Percentiles rank a stretch among this genome's conserved stretches.
Conservation (phyloP, 2,329 filamentous ascomycete species). For the Ophiocordyceps camponoti-rufipedis region DNA sequence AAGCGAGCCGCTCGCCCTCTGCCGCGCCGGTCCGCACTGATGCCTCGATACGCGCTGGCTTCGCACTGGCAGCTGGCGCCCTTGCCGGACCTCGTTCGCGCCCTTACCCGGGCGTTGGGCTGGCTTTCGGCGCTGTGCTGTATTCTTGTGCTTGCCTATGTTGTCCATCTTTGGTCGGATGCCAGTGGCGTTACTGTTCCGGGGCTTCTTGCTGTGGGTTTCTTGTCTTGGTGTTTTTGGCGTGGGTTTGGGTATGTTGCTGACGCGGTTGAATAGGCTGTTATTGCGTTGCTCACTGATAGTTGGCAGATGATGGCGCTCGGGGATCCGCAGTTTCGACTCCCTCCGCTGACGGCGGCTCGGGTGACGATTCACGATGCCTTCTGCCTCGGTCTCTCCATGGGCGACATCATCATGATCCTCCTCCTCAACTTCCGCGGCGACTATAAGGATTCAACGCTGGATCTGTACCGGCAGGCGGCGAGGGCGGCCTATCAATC, state of each 20-base stretch:
- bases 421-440: conserved; percentile 5
- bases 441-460: background rate
- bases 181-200: conserved; percentile 12
- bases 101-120: conserved; percentile 10
- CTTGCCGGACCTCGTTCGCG: conserved; percentile 6
- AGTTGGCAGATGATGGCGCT: conserved; percentile 17
- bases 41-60: background rate
- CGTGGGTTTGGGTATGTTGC: background rate
- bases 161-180: conserved; percentile 13
- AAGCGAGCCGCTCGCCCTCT: background rate
- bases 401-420: conserved; percentile 16
- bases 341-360: conserved; percentile 9
- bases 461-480: background rate
- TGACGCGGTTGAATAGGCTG: background rate
- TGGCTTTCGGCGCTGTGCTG: conserved; percentile 14
- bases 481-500: background rate
- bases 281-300: conserved; percentile 17
- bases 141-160: conserved; percentile 13
- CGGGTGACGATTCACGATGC: conserved; percentile 15
- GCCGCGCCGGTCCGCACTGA: background rate
- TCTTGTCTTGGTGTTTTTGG: background rate
- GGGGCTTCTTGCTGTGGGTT: conserved; percentile 14
- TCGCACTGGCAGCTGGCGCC: background rate
- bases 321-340: conserved; percentile 9
- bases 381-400: conserved; percentile 13